Conservation (phyloP, 768 basidiomycete species). For the Lactarius akahatsu region DNA sequence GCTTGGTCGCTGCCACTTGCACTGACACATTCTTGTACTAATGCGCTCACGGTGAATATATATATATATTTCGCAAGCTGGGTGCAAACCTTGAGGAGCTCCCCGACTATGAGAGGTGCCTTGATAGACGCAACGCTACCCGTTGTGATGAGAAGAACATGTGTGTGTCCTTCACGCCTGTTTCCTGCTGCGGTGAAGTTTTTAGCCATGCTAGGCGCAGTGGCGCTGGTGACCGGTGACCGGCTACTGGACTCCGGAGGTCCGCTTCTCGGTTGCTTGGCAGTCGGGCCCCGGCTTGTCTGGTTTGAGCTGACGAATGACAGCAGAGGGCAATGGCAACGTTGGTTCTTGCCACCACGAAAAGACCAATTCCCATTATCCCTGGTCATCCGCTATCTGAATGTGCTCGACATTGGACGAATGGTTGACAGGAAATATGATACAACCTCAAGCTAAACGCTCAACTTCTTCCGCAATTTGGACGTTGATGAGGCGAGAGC, state of each 20-base stretch:
- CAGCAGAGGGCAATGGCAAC: too few relatives aligned
- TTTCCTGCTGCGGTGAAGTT: conserved; percentile 26
- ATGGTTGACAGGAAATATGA: conserved; percentile 30
- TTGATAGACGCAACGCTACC: conserved; percentile 98
- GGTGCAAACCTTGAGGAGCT: conserved; percentile 61
- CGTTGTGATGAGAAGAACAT: conserved; percentile 82
- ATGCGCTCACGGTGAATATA: not conserved
- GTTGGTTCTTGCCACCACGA: too few relatives aligned
- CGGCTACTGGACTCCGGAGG: too few relatives aligned
- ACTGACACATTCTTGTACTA: conserved; percentile 77
- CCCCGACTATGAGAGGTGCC: conserved; percentile 81
- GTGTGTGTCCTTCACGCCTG: conserved; percentile 45
- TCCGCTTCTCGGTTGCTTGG: too few relatives aligned
- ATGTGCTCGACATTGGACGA: conserved; percentile 50
- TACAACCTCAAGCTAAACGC: conserved; percentile 38
- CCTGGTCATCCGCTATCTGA: conserved; percentile 43
- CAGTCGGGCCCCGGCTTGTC: too few relatives aligned
- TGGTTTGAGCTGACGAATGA: too few relatives aligned
- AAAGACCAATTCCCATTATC: not conserved
- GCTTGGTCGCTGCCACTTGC: conserved; percentile 79
- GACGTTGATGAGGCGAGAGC: conserved; percentile 62
- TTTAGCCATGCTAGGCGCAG: conserved; percentile 2
- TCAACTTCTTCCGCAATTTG: conserved; percentile 59
- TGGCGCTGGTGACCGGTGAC: too few relatives aligned
- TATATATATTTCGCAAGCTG: not conserved